Base-by-base conservation (phyloP, 352 stramenopile genomes). In the Phytopythium ostracodes region DNA sequence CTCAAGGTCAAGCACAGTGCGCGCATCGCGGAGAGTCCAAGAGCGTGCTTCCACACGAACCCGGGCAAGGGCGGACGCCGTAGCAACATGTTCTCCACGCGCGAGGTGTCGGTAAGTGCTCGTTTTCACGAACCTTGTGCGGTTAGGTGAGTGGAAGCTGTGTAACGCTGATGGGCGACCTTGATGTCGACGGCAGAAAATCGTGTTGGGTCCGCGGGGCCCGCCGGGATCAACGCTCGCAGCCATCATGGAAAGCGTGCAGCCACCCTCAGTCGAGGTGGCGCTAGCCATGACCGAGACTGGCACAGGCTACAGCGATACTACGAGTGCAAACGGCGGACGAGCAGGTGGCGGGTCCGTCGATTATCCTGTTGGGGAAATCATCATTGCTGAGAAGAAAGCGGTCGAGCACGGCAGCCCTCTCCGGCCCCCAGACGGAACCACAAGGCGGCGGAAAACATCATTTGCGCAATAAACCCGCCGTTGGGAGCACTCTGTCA, bases 71-170 rank as follows among this genome's bases (percentile, higher is more conserved):
- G 64, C 25, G 67, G 66, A 14, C 67, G 77, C 4, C 73, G 76
- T 4, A 86, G 76, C 53, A 88, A 88, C 59, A 70, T 85, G 57
- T 80, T 88, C 22, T 72, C 72, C 0, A 78, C 78, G 18, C 67
- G 75, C 0, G 75, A 88, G 20, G 57, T 57, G 4, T 79, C 76
- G 67, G 70, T 76, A 65, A n/a, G 65, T 58, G 29, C 4, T 27
- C 2, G 18, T 1, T 40, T 1, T 24, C 24, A 2, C 33, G 10
- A 47, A 22, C 7, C 27, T 36, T 1, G 14, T 8, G 10, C 54
- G 31, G 25, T 22, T 10, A 24, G 18, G n/a, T n/a, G n/a, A n/a
- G n/a, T n/a, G n/a, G n/a, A n/a, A 2, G 18, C 4, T 33, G 5
- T 0, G 24, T 4, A 9, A 22, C 9, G n/a, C 51, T 56, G 12